phyloP scores from a whole-genome alignment of 31 red algal species.

The Odonthalia washingtoniensis region DNA sequence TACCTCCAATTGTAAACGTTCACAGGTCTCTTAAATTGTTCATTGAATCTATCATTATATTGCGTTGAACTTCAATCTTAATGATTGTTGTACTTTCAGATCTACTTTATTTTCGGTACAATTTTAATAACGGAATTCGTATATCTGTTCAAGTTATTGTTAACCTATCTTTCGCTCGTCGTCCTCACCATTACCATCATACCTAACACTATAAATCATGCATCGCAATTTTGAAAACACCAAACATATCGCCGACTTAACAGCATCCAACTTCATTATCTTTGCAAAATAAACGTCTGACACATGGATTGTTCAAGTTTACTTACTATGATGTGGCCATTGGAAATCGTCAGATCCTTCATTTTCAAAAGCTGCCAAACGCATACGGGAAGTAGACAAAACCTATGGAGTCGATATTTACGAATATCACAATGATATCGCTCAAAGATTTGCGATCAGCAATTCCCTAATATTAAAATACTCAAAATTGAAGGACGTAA shows the following conservation, averaged over 20 bases:
- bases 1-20: too few relatives aligned
- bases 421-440: constrained; percentile 71
- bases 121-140: too few relatives aligned
- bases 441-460: constrained; percentile 78
- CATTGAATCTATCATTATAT: too few relatives aligned
- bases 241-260: constrained; percentile 75
- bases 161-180: too few relatives aligned
- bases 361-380: constrained; percentile 88
- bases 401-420: constrained; percentile 80
- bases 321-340: constrained; percentile 97
- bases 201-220: too few relatives aligned
- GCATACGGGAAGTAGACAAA: constrained; percentile 80
- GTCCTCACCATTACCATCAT: too few relatives aligned
- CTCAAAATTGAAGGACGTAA: constrained; percentile 72
- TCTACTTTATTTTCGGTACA: too few relatives aligned
- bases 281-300: constrained; percentile 76
- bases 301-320: constrained; percentile 96
- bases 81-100: too few relatives aligned
- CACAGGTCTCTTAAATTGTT: too few relatives aligned
- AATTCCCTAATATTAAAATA: constrained; percentile 95
- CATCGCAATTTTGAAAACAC: constrained; percentile 23
- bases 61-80: too few relatives aligned
- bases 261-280: constrained; percentile 83
- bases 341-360: constrained; percentile 90
- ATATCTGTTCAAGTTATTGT: too few relatives aligned